Percentiles rank a stretch among this genome's conserved stretches.
Conservation (phyloP, 441 rosid species). For the Jatropha podagrica region DNA sequence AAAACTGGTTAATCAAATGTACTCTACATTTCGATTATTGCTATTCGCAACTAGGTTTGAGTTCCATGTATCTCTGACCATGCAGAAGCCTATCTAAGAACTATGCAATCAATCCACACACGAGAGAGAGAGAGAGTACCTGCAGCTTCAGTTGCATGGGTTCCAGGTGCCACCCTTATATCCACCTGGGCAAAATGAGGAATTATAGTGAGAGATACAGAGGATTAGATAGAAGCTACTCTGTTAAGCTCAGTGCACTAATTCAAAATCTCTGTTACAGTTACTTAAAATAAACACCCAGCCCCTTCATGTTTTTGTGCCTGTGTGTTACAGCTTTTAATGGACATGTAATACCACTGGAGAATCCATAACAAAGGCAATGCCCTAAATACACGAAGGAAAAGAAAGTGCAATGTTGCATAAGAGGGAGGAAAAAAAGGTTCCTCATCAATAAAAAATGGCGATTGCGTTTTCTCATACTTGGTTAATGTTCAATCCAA, state of each 20-base stretch:
- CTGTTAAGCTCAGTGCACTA: too few species aligned
- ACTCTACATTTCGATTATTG: too few species aligned
- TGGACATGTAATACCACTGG: not conserved
- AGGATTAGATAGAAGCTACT: not conserved
- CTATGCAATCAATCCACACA: not conserved
- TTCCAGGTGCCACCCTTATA: conserved; percentile 90
- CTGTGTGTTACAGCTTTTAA: not conserved
- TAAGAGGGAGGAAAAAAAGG: too few species aligned
- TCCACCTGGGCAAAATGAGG: conserved; percentile 57
- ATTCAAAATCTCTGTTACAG: too few species aligned
- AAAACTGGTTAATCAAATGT: not conserved
- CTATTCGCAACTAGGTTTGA: not conserved
- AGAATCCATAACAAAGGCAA: not conserved
- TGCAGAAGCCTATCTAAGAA: not conserved
- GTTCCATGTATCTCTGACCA: not conserved
- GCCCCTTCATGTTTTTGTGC: not conserved
- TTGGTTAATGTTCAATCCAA: not conserved
- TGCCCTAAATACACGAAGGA: not conserved
- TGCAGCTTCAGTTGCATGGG: conserved; percentile 92
- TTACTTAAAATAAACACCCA: too few species aligned
- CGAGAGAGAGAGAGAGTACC: conserved; percentile 34
- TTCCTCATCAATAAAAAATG: not conserved
- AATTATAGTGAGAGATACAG: conserved; percentile 1
- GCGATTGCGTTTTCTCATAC: not conserved
- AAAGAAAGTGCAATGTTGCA: not conserved